Evolutionary conservation across 2,329 filamentous ascomycete genomes (phyloP), one percentile per base, ranked within the genome.

Genomic region (Xylariales sp.): DNA sequence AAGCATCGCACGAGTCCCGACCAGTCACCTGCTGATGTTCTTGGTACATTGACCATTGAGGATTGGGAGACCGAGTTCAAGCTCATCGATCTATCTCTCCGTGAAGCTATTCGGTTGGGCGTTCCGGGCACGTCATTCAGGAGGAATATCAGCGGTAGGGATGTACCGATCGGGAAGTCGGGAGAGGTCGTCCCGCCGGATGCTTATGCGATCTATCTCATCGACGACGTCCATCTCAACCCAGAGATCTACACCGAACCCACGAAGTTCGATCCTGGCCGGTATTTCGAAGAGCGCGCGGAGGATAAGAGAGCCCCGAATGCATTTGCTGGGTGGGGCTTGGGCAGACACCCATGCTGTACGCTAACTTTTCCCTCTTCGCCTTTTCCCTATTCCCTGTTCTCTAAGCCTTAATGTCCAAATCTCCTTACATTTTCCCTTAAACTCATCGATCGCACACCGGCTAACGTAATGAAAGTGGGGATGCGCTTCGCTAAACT

Each of bases 61-160:
- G 70, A 68, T 0, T 81, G 76, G 76, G 76, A 80, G 51, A 38
- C 54, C 10, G 70, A 74, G 14, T 78, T 81, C 44, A 73, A 74
- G 0, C 44, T 66, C 5, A 59, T 79, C 22, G 70, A 77, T 43
- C 42, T 75, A 19, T 73, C 69, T 33, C 59, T 80, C 27, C 65
- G 67, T 29, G 77, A 81, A 46, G 66, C 65, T 11, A 76, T 81
- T 44, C 68, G 76, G 3, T 48, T 80, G 18, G 68, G 69, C 22
- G 48, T 69, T 6, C 55, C 65, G 0, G 76, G 76, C 5, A 62
- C 66, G 1, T 62, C 65, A 0, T 73, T 80, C 51, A 64, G 77
- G 5, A 70, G 68, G 53, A 81, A 80, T 50, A 58, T 61, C 7
- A 68, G 64, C 24, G 66, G 65, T 12, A 59, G 56, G 16, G 62